phyloP scores from a whole-genome alignment of 2,329 filamentous ascomycete species.

The Fusarium nematophilum region DNA sequence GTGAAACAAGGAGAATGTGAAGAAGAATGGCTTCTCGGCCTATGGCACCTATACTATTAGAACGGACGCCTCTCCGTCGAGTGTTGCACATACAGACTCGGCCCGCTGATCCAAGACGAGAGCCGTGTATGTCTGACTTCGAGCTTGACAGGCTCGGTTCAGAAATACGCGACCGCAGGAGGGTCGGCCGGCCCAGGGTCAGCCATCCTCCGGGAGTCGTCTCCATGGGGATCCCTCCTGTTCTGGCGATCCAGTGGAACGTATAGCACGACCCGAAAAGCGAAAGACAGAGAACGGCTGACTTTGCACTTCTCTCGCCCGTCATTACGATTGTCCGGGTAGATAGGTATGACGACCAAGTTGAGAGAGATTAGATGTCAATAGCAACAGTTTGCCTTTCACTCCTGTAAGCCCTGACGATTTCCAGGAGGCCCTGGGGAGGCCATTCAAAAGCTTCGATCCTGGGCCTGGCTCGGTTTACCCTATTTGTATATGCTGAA shows the following conservation, averaged over 20 bases:
- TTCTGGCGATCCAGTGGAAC: constrained; percentile 36
- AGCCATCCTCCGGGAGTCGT: constrained; percentile 27
- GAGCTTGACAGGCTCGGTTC: constrained; percentile 42
- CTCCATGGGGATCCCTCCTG: constrained; percentile 26
- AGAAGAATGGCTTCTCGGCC: constrained; percentile 28
- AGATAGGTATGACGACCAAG: too few relatives aligned
- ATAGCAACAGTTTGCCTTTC: too few relatives aligned
- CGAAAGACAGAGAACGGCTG: constrained; percentile 17
- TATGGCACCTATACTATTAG: constrained; percentile 32
- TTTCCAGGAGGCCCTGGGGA: too few relatives aligned
- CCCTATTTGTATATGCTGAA: too few relatives aligned
- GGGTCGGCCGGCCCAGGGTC: constrained; percentile 8
- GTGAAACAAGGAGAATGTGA: constrained; percentile 38
- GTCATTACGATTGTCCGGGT: too few relatives aligned
- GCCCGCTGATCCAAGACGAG: constrained; percentile 40
- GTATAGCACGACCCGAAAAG: constrained; percentile 19
- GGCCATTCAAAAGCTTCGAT: too few relatives aligned
- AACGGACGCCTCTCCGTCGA: constrained; percentile 19
- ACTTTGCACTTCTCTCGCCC: neutral
- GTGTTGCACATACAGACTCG: constrained; percentile 43
- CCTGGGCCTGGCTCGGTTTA: too few relatives aligned
- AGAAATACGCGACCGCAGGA: constrained; percentile 29
- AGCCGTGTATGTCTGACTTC: constrained; percentile 44
- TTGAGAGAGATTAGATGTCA: too few relatives aligned
- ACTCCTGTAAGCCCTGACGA: too few relatives aligned